Conservation (phyloP, 1,139 yeast genomes). For the Saccharomycopsis hybrid region DNA sequence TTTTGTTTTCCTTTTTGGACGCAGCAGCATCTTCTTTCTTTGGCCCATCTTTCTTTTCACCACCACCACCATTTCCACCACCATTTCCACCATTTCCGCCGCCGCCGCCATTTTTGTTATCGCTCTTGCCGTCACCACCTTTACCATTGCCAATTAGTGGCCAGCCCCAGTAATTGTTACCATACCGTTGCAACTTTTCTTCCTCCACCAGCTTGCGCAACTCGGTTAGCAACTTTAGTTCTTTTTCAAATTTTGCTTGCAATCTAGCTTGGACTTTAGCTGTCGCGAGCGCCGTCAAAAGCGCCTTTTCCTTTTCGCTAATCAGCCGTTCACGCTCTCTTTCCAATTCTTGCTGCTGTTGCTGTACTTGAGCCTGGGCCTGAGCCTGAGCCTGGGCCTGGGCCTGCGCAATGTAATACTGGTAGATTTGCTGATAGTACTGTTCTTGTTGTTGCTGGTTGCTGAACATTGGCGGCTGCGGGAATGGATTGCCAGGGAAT, state of each 20-base stretch:
- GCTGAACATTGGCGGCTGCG: constrained; percentile 3
- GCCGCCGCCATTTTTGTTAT: not conserved
- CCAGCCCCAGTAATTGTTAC: constrained; percentile 21
- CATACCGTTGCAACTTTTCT: constrained; percentile 19
- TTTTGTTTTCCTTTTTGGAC: constrained; percentile 1
- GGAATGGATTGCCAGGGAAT: not conserved
- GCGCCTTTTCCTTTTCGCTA: constrained; percentile 12
- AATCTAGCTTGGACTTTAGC: constrained; percentile 19
- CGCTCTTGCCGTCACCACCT: not conserved
- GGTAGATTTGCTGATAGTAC: constrained; percentile 13
- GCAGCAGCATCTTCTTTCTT: constrained; percentile 5
- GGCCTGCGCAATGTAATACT: constrained; percentile 9
- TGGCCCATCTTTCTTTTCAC: not conserved
- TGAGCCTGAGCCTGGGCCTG: constrained; percentile 15
- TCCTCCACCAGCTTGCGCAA: constrained; percentile 19
- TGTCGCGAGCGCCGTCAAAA: constrained; percentile 18
- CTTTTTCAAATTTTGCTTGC: constrained; percentile 19
- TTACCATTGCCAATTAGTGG: constrained; percentile 3
- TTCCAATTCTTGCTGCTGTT: not conserved
- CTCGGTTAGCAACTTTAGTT: constrained; percentile 12
- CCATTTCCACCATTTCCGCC: constrained; percentile 5
- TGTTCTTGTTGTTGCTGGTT: constrained; percentile 8
- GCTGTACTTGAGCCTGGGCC: constrained; percentile 9
- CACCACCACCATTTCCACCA: not conserved
- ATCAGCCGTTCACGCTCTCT: constrained; percentile 3